Percentiles rank a stretch among this genome's conserved stretches.
Conservation (phyloP, 371 early-diverging fungal species). For the Circinella minor region DNA sequence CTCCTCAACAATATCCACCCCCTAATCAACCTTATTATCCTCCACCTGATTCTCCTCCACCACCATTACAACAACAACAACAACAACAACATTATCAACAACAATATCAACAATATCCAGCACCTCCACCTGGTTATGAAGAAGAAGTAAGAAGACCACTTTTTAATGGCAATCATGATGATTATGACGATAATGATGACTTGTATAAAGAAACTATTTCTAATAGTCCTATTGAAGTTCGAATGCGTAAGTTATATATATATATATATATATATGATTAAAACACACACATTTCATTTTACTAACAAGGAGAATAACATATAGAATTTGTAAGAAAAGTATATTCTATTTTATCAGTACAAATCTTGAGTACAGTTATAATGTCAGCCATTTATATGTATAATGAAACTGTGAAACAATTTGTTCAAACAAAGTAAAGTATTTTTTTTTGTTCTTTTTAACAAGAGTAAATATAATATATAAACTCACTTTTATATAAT, state of each 20-base stretch:
- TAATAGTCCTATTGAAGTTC: constrained; percentile 61
- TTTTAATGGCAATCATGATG: constrained; percentile 16
- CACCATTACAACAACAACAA: too few relatives aligned
- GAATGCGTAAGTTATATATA: constrained; percentile 56
- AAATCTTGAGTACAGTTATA: constrained; percentile 64
- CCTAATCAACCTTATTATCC: too few relatives aligned
- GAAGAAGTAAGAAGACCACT: constrained; percentile 46
- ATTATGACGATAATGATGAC: constrained; percentile 53
- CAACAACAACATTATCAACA: too few relatives aligned
- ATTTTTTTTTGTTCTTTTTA: neutral
- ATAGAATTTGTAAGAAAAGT: constrained; percentile 82
- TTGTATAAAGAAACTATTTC: constrained; percentile 62
- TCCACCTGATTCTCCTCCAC: too few relatives aligned
- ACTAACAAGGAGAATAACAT: neutral
- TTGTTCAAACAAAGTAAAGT: constrained; percentile 63
- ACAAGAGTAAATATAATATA: too few relatives aligned
- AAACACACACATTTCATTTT: neutral
- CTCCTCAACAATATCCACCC: constrained; percentile 25
- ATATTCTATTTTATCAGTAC: constrained; percentile 74
- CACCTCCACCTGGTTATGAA: constrained; percentile 53
- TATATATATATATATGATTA: neutral
- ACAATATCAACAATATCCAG: constrained; percentile 34
- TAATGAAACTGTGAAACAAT: constrained; percentile 48
- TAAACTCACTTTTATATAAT: too few relatives aligned
- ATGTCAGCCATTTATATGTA: constrained; percentile 66